Base-by-base conservation (phyloP, 345 rosid species). In the Isatis tinctoria region DNA sequence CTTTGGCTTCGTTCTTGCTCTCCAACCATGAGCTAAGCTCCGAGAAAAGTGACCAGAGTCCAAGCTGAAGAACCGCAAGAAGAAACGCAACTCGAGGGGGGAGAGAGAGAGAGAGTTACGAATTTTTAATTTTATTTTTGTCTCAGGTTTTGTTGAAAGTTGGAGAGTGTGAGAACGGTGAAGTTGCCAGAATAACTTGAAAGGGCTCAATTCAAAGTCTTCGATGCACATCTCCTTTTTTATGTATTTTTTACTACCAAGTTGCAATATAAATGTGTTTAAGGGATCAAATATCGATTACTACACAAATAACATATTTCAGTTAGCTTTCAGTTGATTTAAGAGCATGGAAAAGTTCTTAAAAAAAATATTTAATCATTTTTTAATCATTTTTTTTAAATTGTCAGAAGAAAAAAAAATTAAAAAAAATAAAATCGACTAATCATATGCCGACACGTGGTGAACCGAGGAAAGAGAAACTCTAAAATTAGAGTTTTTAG, bases 81-180 rank as follows among this genome's bases (percentile, higher is more conserved):
- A 61, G 70, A 75, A 60, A 35, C 57, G 69, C 58, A 32, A 69
- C 41, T 52, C 70, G 65, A 75, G 64, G 20, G 49, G 40, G 24
- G 62, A 61, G 33, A 52, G 12, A 27, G 26, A 37, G 65, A 40
- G 18, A 70, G 13, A 68, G 41, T 32, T 32, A 1, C 7, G 35
- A 30, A 30, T 30, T 30, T 30, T 30, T 30, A 30, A 30, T 30
- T 18, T 45, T 33, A 3, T 39, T 39, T 39, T 39, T 3, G 22
- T 17, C 30, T 5, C 36, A 40, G 76, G 61, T 67, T 74, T 48
- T 67, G 78, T 49, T 67, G 73, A 67, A 72, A 73, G 71, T 73
- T 73, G 71, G 76, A 64, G 79, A 62, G 58, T 69, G 79, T 39
- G 51, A 76, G 79, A 76, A 24, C 33, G 65, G 64, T 53, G 69